phyloP scores from a whole-genome alignment of 495 filamentous ascomycete species.

The Monascus purpureus region DNA sequence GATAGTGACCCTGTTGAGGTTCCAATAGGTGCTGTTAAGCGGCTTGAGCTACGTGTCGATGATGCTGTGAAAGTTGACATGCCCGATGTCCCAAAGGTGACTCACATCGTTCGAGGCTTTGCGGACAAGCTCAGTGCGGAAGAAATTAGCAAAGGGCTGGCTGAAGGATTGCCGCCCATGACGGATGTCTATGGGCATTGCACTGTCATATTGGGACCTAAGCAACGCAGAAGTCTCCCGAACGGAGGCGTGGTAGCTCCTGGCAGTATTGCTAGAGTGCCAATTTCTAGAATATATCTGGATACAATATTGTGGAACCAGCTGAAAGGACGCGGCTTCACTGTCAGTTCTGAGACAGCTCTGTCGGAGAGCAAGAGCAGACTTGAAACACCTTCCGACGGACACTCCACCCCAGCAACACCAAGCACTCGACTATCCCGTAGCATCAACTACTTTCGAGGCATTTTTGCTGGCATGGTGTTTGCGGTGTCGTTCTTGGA shows the following conservation, averaged over 20 bases:
- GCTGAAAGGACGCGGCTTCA: constrained; percentile 30
- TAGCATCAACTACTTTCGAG: constrained; percentile 16
- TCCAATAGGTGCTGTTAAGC: constrained; percentile 25
- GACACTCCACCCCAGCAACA: constrained; percentile 26
- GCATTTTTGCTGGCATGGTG: constrained; percentile 60
- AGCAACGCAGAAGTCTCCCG: constrained; percentile 33
- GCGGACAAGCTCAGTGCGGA: constrained; percentile 23
- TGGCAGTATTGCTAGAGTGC: constrained; percentile 27
- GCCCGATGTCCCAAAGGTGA: constrained; percentile 28
- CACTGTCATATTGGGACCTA: constrained; percentile 27
- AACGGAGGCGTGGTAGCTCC: constrained; percentile 12
- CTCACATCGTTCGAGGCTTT: constrained; percentile 32
- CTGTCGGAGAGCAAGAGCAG: constrained; percentile 11
- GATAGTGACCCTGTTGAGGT: constrained; percentile 30
- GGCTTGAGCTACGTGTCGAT: constrained; percentile 32
- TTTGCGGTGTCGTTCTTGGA: constrained; percentile 64
- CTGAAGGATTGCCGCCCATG: constrained; percentile 17
- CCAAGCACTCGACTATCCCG: constrained; percentile 29
- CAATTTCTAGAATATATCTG: constrained; percentile 33
- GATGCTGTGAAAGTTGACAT: constrained; percentile 40
- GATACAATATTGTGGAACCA: constrained; percentile 36
- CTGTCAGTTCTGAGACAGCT: constrained; percentile 10
- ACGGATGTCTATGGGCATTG: constrained; percentile 35
- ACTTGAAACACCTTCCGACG: constrained; percentile 27
- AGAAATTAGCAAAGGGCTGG: constrained; percentile 14